A percentile compares a stretch with the other conserved stretches of the same genome.
Evolutionary conservation across 2,329 filamentous ascomycete species (phyloP).

Genomic region (Alternaria postmessia): DNA sequence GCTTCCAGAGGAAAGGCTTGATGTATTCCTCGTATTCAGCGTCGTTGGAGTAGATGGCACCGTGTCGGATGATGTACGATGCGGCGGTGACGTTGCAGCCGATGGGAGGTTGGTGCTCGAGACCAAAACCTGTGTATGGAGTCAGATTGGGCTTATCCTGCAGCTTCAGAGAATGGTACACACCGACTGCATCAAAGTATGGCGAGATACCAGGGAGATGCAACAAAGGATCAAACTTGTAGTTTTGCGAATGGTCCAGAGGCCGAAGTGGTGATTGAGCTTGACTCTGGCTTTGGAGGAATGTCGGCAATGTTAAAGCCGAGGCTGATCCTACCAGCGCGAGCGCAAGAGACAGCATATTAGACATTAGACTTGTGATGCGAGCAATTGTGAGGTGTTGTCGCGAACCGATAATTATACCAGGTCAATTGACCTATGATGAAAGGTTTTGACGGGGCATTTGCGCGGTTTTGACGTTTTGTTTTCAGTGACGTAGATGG

Average conservation of each 20-base stretch:
- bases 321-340: slow-evolving; percentile 29
- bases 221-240: slow-evolving; percentile 57
- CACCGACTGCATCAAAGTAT: slow-evolving; percentile 58
- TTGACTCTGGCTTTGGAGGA: slow-evolving; percentile 11
- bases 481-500: slow-evolving; percentile 15
- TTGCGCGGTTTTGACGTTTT: slow-evolving; percentile 14
- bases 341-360: slow-evolving; percentile 26
- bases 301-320: slow-evolving; percentile 28
- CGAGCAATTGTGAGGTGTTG: not conserved
- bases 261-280: slow-evolving; percentile 27
- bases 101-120: slow-evolving; percentile 57
- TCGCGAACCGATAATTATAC: not conserved
- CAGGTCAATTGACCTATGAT: slow-evolving; percentile 4
- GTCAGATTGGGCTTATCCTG: not conserved
- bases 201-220: slow-evolving; percentile 61
- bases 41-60: slow-evolving; percentile 60
- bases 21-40: slow-evolving; percentile 61
- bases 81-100: slow-evolving; percentile 60
- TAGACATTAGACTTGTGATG: slow-evolving; percentile 1
- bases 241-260: slow-evolving; percentile 44
- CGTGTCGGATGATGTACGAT: slow-evolving; percentile 59
- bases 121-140: slow-evolving; percentile 42
- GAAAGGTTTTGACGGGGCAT: not conserved
- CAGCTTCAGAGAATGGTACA: not conserved
- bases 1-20: slow-evolving; percentile 61